Evolutionary conservation across 148 eudicot species (phyloP).

Genomic region (Vaccinium vitisidaea): DNA sequence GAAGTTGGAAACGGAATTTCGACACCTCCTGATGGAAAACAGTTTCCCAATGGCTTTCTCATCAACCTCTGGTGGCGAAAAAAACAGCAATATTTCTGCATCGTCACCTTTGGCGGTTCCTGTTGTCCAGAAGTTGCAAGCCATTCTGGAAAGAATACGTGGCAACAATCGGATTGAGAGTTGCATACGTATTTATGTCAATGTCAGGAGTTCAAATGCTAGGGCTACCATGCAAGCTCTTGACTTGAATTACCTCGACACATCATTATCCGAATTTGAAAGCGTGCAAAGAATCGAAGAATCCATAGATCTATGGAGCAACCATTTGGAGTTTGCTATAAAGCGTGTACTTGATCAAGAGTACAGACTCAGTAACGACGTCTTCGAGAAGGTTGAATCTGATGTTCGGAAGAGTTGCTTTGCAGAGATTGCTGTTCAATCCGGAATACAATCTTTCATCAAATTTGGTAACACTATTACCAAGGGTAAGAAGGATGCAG

Average conservation of each 20-base stretch:
- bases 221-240: conserved; percentile 48
- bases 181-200: conserved; percentile 46
- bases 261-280: conserved; percentile 48
- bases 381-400: conserved; percentile 36
- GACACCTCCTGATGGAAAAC: conserved; percentile 36
- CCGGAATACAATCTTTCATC: conserved; percentile 56
- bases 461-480: conserved; percentile 57
- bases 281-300: conserved; percentile 56
- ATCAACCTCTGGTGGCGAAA: background rate
- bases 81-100: background rate
- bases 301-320: conserved; percentile 54
- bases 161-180: conserved; percentile 41
- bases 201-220: conserved; percentile 48
- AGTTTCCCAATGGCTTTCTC: conserved; percentile 20
- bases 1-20: conserved; percentile 49
- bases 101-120: conserved; percentile 22
- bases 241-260: conserved; percentile 49
- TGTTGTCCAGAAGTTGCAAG: conserved; percentile 44
- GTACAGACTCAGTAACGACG: conserved; percentile 43
- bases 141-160: conserved; percentile 46
- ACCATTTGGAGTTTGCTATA: conserved; percentile 60
- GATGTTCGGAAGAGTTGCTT: conserved; percentile 50
- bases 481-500: conserved; percentile 78
- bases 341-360: conserved; percentile 52
- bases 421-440: conserved; percentile 43